Conservation (phyloP, 345 rosid genomes). For the Hibiscus tridactylites region DNA sequence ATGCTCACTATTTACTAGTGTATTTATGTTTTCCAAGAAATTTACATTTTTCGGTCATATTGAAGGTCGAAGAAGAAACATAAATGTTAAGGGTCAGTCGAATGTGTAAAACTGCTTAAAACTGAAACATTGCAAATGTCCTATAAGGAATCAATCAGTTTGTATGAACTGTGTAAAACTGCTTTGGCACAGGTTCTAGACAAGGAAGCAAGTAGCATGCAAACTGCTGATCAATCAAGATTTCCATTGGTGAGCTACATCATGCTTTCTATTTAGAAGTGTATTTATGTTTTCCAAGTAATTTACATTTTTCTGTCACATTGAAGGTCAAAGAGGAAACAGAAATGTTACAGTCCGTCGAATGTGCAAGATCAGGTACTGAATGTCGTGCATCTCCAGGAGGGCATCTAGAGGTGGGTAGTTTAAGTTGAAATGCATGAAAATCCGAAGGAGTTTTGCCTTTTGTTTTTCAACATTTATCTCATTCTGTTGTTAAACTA, state of each 20-base stretch:
- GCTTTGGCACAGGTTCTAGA: conserved; percentile 44
- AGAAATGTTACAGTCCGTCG: conserved; percentile 11
- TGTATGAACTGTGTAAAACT: not conserved
- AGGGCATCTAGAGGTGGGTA: conserved; percentile 33
- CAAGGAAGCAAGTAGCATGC: conserved; percentile 26
- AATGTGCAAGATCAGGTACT: conserved; percentile 20
- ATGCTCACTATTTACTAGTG: conserved; percentile 11
- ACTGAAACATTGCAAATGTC: not conserved
- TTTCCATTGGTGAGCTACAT: conserved; percentile 25
- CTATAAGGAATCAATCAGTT: not conserved
- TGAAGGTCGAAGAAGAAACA: conserved; percentile 36
- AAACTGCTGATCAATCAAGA: conserved; percentile 32
- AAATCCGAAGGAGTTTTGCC: not conserved
- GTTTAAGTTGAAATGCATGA: not conserved
- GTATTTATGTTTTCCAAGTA: conserved; percentile 11
- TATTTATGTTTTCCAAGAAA: conserved; percentile 10
- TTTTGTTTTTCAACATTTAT: not conserved
- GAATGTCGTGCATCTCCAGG: conserved; percentile 17
- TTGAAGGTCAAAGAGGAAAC: conserved; percentile 38
- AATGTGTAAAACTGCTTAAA: not conserved
- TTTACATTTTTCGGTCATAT: not conserved
- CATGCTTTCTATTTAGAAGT: conserved; percentile 11
- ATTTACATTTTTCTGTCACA: not conserved
- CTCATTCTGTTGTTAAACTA: not conserved
- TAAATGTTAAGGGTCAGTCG: conserved; percentile 10